Evolutionary conservation across 2,329 filamentous ascomycete species (phyloP), one percentile per base, ranked within the genome.

Genomic region (Penicillium sp.): DNA sequence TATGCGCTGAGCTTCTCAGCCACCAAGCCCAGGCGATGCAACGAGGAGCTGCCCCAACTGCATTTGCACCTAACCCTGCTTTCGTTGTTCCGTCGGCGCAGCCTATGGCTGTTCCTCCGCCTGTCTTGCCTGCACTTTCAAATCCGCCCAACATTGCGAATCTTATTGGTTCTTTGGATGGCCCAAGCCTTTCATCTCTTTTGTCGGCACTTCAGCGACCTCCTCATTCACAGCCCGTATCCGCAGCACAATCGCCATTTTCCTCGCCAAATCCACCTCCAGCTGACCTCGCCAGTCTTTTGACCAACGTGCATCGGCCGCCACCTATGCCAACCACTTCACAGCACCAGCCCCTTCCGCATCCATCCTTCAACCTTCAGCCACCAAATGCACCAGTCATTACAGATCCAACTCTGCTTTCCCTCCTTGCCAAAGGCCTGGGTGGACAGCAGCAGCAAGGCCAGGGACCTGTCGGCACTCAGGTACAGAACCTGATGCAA

Each of bases 1-100:
- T 91, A 42, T 91, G 90, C 4, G 90, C 89, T 14, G 90, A 95
- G 63, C 83, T 97, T 14, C 88, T 96, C 53, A 71, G 87, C 39
- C 84, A 65, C 45, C 61, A 90, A 55, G 84, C 76, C 14, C 74
- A 72, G 35, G 63, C 69, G 7, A 58, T 72, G 59, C 70, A 71
- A 49, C 71, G 68, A 46, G 63, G 64, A 67, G 67, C 64, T 65
- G 64, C 64, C 19, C 67, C 69, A 63, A 70, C 61, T 60, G 71
- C 66, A 52, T 74, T 62, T 58, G 70, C 58, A 61, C 70, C 65
- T 51, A 72, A 65, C 69, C 75, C 64, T 56, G 65, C 61, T 60
- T 74, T 68, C 51, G 68, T 59, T 55, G 68, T 68, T 56, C 73
- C 77, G 23, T 72, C 59, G 43, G 70, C 60, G 51, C 68, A 61